Evolutionary conservation across 306 rosid genomes (phyloP).

Genomic region (Malus asiatica): DNA sequence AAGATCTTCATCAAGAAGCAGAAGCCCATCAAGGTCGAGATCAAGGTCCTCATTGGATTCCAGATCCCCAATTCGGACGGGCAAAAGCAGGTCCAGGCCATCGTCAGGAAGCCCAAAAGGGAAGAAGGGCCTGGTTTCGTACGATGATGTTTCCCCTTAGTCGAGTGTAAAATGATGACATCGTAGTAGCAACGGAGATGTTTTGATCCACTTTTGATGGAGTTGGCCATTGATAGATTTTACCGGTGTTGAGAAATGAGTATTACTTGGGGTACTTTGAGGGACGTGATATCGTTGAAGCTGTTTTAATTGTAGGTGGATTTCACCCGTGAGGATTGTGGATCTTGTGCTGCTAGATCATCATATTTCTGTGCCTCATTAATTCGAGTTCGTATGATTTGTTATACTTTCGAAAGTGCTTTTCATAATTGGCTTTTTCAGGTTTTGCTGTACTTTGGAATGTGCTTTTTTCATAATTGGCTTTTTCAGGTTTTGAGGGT

Average conservation of each 20-base stretch:
- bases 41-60: constrained; percentile 57
- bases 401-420: background rate
- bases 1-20: constrained; percentile 49
- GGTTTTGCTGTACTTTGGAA: background rate
- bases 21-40: constrained; percentile 42
- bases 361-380: background rate
- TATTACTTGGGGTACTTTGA: background rate
- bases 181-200: background rate
- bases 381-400: background rate
- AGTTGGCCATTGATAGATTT: background rate
- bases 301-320: background rate
- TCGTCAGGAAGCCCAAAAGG: constrained; percentile 59
- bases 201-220: background rate
- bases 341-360: background rate
- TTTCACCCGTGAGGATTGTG: background rate
- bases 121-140: constrained; percentile 82
- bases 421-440: background rate
- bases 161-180: constrained; percentile 22
- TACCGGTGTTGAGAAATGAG: constrained; percentile 18
- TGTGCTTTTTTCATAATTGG: background rate
- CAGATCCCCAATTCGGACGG: constrained; percentile 39
- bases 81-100: constrained; percentile 48
- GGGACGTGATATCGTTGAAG: constrained; percentile 2
- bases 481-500: background rate
- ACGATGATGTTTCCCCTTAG: constrained; percentile 64